Evolutionary conservation across 805 yeast species (phyloP), one percentile per base, ranked within the genome.

Genomic region (Sugiyamaella chiloensis): DNA sequence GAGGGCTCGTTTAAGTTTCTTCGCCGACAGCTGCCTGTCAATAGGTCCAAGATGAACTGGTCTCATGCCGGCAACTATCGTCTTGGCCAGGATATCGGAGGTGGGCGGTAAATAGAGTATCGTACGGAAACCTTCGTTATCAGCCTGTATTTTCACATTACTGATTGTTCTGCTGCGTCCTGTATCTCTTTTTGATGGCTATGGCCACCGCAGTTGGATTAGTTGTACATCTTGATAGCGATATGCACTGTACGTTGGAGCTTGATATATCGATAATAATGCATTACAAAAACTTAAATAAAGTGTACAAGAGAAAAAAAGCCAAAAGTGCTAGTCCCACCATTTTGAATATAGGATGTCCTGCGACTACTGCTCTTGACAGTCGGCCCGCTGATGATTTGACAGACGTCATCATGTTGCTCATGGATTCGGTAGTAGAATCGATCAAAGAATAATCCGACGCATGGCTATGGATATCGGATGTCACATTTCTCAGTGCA

Each of bases 31-130:
- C 73, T 91, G 53, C 99, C 99, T 5, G 83, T 91, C 17, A 91
- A 96, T 17, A 78, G 96, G 62, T 78, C 96, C 14, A 89, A 85
- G 64, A 84, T 91, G 60, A 87, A 87, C 64, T 91, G 99, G 99
- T 96, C 96, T 24, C 86, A 80, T 61, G 87, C 96, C 8, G 95
- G 95, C 14, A 86, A 83, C 62, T 90, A 90, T 68, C 79, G 87
- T 60, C 71, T 91, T 37, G 98, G 98, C 14, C 53, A 54, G 48
- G 59, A 53, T 34, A 55, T 52, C 17, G 50, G 47, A n/a, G 55
- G 57, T 8, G 51, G 23, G 27, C 37, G 43, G 29, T 35, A 44
- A 32, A 24, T 35, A 2, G 23, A 35, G 23, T 35, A 20, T 16
- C 19, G 19, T 24, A 34, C 12, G 37, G 26, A 29, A 49, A n/a